Conservation (phyloP, 2,329 filamentous ascomycete genomes). For the Fusarium caatingaense region DNA sequence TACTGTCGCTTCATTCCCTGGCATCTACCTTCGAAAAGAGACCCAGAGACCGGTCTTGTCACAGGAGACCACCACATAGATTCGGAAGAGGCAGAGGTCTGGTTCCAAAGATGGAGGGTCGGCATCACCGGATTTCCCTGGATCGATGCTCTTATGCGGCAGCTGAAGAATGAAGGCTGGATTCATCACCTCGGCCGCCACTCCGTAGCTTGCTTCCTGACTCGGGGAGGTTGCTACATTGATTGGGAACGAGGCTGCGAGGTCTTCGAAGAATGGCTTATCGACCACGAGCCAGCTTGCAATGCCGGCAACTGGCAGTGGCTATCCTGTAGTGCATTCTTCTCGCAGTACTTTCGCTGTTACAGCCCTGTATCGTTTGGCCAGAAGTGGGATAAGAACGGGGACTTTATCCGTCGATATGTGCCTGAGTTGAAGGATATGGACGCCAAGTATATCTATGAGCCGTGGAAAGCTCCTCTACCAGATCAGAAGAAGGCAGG, state of each 20-base stretch:
- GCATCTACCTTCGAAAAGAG: conserved; percentile 75
- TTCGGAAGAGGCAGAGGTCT: conserved; percentile 68
- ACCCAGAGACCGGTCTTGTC: conserved; percentile 56
- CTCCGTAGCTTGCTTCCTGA: conserved; percentile 84
- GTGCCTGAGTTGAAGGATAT: conserved; percentile 73
- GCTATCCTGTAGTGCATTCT: conserved; percentile 81
- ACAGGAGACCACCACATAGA: conserved; percentile 74
- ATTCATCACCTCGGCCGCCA: conserved; percentile 83
- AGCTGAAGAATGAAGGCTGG: conserved; percentile 78
- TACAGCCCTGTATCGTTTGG: conserved; percentile 79
- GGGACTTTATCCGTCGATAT: conserved; percentile 71
- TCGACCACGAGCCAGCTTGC: conserved; percentile 80
- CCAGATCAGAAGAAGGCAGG: conserved; percentile 76
- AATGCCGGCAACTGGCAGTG: conserved; percentile 85
- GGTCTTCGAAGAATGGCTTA: conserved; percentile 80
- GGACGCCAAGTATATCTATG: conserved; percentile 78
- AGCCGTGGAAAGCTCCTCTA: conserved; percentile 80
- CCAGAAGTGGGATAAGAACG: conserved; percentile 79
- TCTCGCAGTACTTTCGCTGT: conserved; percentile 75
- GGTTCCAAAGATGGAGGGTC: conserved; percentile 75
- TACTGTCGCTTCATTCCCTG: conserved; percentile 81
- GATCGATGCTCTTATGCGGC: conserved; percentile 84
- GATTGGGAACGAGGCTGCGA: conserved; percentile 83
- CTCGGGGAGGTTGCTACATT: conserved; percentile 80
- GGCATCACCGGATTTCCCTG: conserved; percentile 81